phyloP scores from a whole-genome alignment of 2,329 filamentous ascomycete genomes.

The Botrytis galanthina region DNA sequence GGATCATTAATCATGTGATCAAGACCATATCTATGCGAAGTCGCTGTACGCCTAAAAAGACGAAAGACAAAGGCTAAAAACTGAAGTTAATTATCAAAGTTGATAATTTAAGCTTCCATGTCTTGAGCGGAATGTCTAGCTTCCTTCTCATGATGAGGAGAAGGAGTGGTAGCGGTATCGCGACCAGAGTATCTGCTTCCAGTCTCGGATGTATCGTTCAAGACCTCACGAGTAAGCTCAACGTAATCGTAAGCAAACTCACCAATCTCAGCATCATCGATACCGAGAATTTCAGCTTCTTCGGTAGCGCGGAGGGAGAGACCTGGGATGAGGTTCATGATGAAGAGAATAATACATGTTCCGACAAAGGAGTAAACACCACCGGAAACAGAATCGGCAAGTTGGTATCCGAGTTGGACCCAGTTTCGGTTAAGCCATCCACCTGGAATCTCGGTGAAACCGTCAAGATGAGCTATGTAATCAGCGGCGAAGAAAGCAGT shows the following conservation, averaged over 20 bases:
- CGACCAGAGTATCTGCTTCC: constrained; percentile 16
- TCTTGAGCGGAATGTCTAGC: constrained; percentile 2
- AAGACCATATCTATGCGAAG: constrained; percentile 4
- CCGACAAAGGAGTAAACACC: constrained; percentile 75
- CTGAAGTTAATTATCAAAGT: background rate
- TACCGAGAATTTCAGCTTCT: constrained; percentile 78
- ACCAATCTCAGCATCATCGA: constrained; percentile 87
- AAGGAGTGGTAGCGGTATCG: background rate
- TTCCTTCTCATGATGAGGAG: constrained; percentile 1
- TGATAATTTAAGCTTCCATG: background rate
- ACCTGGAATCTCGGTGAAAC: constrained; percentile 62
- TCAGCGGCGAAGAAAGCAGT: constrained; percentile 82
- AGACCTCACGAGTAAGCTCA: constrained; percentile 70
- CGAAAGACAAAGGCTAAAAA: background rate
- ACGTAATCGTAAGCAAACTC: constrained; percentile 95
- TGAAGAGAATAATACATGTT: constrained; percentile 74
- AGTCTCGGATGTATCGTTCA: constrained; percentile 32
- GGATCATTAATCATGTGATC: background rate
- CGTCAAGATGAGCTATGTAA: constrained; percentile 80
- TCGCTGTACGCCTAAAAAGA: background rate
- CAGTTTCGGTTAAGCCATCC: constrained; percentile 85
- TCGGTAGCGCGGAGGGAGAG: constrained; percentile 71
- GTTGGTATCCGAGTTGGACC: constrained; percentile 78
- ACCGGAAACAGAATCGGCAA: constrained; percentile 76
- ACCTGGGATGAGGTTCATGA: constrained; percentile 76